Percentiles rank a stretch among this genome's conserved stretches.
phyloP scores from a whole-genome alignment of 176 grass and related monocot genomes.

The Aechmea fasciata region DNA sequence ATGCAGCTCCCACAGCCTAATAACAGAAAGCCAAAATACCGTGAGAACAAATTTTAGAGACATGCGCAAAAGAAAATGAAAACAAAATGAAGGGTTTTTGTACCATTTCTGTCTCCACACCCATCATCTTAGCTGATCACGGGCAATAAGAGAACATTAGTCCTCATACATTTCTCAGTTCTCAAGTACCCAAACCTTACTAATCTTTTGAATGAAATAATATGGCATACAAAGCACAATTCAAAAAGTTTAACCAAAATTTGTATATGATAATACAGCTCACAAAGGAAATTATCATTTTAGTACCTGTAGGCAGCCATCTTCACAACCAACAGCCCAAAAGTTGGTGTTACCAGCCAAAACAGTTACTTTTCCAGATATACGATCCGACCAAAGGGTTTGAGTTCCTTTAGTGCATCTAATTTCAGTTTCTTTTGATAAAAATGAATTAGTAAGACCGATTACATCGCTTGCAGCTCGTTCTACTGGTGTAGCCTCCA shows the following conservation, averaged over 20 bases:
- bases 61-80: background rate
- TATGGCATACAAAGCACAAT: background rate
- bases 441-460: slow-evolving; percentile 42
- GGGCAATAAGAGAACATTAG: background rate
- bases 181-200: background rate
- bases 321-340: slow-evolving; percentile 85
- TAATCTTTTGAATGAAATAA: background rate
- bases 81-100: background rate
- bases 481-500: slow-evolving; percentile 75
- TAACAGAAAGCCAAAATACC: background rate
- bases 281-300: background rate
- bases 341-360: slow-evolving; percentile 94
- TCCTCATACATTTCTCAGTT: background rate
- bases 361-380: slow-evolving; percentile 80
- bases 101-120: background rate
- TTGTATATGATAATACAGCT: background rate
- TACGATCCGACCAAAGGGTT: slow-evolving; percentile 79
- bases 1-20: background rate
- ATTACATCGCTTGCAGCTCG: slow-evolving; percentile 52
- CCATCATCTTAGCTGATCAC: background rate
- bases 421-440: slow-evolving; percentile 74
- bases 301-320: slow-evolving; percentile 87
- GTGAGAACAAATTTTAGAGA: background rate
- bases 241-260: background rate
- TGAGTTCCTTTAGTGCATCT: slow-evolving; percentile 57